phyloP scores from a whole-genome alignment of 1,139 yeast genomes.

The Blastobotrys persicus region DNA sequence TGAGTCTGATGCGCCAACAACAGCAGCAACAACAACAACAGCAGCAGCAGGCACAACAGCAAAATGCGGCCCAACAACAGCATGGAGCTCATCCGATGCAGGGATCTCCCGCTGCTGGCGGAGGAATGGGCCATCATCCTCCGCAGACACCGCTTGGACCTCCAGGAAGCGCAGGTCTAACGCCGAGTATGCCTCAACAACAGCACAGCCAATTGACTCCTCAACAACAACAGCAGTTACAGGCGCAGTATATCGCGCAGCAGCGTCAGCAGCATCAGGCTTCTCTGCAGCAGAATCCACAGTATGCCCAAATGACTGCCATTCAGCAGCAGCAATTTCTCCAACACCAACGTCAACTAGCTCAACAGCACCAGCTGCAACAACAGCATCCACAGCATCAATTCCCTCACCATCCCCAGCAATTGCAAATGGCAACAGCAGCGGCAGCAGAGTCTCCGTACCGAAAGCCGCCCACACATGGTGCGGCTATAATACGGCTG shows the following conservation, averaged over 20 bases:
- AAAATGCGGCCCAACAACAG: too few species aligned
- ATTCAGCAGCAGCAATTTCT: constrained; percentile 5
- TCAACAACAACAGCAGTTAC: constrained; percentile 30
- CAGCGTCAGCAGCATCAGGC: constrained; percentile 1
- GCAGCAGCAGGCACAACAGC: constrained; percentile 6
- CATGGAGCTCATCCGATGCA: background rate
- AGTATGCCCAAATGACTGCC: background rate
- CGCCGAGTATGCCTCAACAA: constrained; percentile 8
- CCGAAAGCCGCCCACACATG: constrained; percentile 9
- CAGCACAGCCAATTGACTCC: constrained; percentile 30
- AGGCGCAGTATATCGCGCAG: background rate
- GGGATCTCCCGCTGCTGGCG: background rate
- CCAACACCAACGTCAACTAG: constrained; percentile 11
- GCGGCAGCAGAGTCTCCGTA: constrained; percentile 12
- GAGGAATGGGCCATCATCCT: background rate
- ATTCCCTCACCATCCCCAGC: constrained; percentile 6
- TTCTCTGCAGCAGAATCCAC: constrained; percentile 1
- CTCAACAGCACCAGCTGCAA: constrained; percentile 7
- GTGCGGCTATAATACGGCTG: constrained; percentile 37
- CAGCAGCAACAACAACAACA: constrained; percentile 13
- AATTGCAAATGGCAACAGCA: background rate
- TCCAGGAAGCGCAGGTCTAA: constrained; percentile 7
- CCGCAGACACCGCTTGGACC: constrained; percentile 16
- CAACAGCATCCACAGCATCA: constrained; percentile 11
- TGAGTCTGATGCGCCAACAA: constrained; percentile 14